Evolutionary conservation across 768 basidiomycete genomes (phyloP), one percentile per base, ranked within the genome.

Genomic region (Mycena indigotica): DNA sequence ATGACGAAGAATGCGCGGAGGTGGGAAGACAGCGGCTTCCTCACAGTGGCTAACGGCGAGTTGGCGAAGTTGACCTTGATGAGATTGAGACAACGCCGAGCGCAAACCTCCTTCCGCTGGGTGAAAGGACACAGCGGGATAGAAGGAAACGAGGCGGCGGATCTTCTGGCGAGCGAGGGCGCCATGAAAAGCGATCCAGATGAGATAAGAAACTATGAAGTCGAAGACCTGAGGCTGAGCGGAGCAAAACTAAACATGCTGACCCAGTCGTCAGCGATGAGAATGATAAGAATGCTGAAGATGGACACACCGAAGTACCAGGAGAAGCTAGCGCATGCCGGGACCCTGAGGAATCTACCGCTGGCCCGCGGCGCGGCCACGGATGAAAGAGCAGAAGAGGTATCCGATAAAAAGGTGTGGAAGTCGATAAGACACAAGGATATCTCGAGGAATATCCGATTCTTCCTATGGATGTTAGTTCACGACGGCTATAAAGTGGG

Each of bases 1-100:
- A 25, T 72, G 0, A 72, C 67, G 0, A 58, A 55, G 26, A 35
- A 70, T 28, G 46, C 65, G 2, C 17, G 26, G 0, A 44, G 46
- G 1, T 65, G 66, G 61, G 72, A 75, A 38, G 64, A 75, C 35
- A 12, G 15, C 0, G 72, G 74, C 0, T 77, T 61, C 64, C 65
- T 69, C 0, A 49, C 38, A 0, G 45, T 63, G 0, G 17, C 30
- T 1, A 73, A 76, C 38, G 46, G 12, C 0, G 10, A 55, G 0
- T 12, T 70, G 1, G 57, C 65, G 26, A 6, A 46, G 17, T 55
- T 56, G 0, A 48, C 62, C 0, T 49, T 58, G 0, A 57, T 58
- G 3, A 45, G 49, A 0, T 56, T 72, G 12, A 28, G 66, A 39
- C 21, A 35, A 16, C 32, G 64, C 24, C 44, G 50, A 12, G 65